Evolutionary conservation across 441 rosid genomes (phyloP), one percentile per base, ranked within the genome.

Genomic region (Raphanus hybrid): DNA sequence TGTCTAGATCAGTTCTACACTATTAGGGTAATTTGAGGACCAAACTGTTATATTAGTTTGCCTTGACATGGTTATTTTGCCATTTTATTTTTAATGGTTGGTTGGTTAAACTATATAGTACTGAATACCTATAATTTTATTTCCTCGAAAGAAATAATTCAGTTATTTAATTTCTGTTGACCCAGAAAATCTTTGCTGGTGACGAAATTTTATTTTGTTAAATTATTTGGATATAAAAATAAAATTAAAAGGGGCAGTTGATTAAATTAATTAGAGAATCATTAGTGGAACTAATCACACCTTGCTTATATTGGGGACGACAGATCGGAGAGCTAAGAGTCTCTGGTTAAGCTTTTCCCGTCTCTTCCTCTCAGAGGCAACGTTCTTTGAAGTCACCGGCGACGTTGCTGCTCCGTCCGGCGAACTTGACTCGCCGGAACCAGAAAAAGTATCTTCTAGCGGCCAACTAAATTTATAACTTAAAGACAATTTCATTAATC

Each of bases 241-340:
- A 54, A 60, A 52, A 3, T 26, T 3, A 61, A n/a, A 27, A 73
- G 52, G 55, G 71, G 62, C 39, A 71, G 52, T 8, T 78, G 61
- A 41, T 54, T 68, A 67, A 73, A 48, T 26, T 48, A 66, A 26
- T 18, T 34, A 65, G 41, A 48, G 37, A 72, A 50, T 29, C 74
- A 54, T 6, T 52, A 67, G 63, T 67, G 66, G 66, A 72, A 55
- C 6, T 5, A 60, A 52, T 35, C 74, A 69, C 16, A 79, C 82
- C 82, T 79, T 79, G 69, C 52, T 79, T 10, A 79, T 79, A 20
- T 75, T 80, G 48, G 99, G 99, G 59, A 94, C 98, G 26, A 94
- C 97, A 5, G 98, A 86, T 75, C 97, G 80, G 41, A 94, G 98
- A 11, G 97, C 94, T 1, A 88, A 90, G 18, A 94, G 88, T 35